Base-by-base conservation (phyloP, 768 basidiomycete species). In the Calocybe cyanea region DNA sequence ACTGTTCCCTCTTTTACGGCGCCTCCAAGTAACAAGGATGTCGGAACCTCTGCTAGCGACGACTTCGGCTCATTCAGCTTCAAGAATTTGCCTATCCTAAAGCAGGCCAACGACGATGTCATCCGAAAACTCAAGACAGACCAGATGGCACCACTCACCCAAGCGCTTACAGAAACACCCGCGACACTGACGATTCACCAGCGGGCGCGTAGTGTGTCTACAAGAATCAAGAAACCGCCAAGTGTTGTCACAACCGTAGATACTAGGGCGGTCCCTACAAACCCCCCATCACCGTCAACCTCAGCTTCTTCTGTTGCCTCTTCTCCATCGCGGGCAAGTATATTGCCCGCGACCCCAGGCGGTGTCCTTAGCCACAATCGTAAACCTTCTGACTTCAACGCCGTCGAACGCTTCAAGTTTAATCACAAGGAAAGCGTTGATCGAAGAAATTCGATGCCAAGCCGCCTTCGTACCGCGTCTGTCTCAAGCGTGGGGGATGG, bases 11-110 rank as follows among this genome's bases (percentile, higher is more conserved):
- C 72, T 15, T 47, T 69, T 32, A 71, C 76, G 6, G 60, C 75
- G 9, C 68, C 77, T 11, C 65, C 72, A 21, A 57, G 61, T 49
- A 54, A 56, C 42, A 61, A 72, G 9, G 65, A 66, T 1, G 69
- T 66, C 14, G 60, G 68, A 5, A 78, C 85, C 21, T 77, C 82
- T 25, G 77, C 78, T 14, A 81, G 79, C 52, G 92, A 95, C 57
- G 94, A 97, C 58, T 99, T 98, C 67, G 96, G 96, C 17, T 85
- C 92, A 0, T 99, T 99, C 72, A 92, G 87, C 66, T 99, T 93
- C 78, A 97, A 97, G 75, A 99, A 99, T 61, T 65, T 97, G 33
- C 92, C 92, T 0, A 80, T 96, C 6, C 70, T 98, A 64, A 99
- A 98, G 69, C 93, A 97, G 66, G 93, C 92, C 14, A 99, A 99